phyloP scores from a whole-genome alignment of 306 rosid species.

The Lathyrus tuberosus region DNA sequence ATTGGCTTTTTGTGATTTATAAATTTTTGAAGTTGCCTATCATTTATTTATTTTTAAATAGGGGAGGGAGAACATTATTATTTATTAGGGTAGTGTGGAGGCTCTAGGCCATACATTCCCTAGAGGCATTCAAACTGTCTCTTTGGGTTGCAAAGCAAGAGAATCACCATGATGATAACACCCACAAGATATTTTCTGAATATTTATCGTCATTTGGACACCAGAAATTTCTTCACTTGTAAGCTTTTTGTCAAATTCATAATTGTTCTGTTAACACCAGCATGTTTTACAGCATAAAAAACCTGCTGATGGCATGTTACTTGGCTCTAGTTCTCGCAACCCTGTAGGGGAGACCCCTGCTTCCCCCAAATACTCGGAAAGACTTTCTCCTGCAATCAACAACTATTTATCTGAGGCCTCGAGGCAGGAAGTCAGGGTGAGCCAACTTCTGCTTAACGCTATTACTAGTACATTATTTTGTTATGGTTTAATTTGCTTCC shows the following conservation, averaged over 20 bases:
- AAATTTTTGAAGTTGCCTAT: not conserved
- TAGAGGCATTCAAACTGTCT: not conserved
- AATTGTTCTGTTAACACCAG: constrained; percentile 29
- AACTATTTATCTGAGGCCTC: constrained; percentile 97
- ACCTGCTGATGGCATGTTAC: constrained; percentile 88
- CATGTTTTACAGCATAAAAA: constrained; percentile 85
- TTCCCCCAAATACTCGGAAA: constrained; percentile 95
- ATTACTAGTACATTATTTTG: not conserved
- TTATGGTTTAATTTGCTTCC: constrained; percentile 24
- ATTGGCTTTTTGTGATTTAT: constrained; percentile 8
- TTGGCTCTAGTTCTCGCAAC: constrained; percentile 94
- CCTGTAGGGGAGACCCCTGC: constrained; percentile 86
- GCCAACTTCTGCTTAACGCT: constrained; percentile 45
- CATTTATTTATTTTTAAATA: not conserved
- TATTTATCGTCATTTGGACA: constrained; percentile 1
- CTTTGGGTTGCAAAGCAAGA: not conserved
- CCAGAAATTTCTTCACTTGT: constrained; percentile 1
- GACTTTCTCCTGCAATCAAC: constrained; percentile 96
- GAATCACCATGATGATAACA: not conserved
- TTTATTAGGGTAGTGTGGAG: not conserved
- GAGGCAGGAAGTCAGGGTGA: constrained; percentile 95
- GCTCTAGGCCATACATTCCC: not conserved
- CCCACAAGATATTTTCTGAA: not conserved
- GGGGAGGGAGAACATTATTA: not conserved
- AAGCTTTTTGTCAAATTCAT: constrained; percentile 11